Percentiles rank a stretch among this genome's conserved stretches.
These are phyloP conservation scores for Licmophora abbreviata DNA, from an alignment of 108 stramenopile genomes.

Conservation along the genomic window DNA sequence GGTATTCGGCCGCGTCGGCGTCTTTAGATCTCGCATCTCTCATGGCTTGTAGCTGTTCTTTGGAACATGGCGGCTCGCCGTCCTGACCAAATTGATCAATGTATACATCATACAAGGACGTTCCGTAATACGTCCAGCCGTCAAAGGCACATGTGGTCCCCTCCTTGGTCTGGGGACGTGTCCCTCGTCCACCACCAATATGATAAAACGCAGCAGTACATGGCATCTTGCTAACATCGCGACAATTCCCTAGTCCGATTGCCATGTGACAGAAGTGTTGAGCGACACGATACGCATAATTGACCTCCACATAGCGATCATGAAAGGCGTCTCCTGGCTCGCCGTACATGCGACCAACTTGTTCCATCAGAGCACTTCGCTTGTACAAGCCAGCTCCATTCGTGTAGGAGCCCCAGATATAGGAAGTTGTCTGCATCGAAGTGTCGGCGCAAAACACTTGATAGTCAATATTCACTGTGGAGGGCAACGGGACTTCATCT, in stretches of 20 bases:
- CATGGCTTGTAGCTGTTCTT: constrained; percentile 9
- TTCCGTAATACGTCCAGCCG: constrained; percentile 33
- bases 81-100: constrained; percentile 7
- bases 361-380: constrained; percentile 13
- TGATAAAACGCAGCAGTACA: constrained; percentile 40
- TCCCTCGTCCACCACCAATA: constrained; percentile 43
- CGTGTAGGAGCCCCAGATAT: constrained; percentile 36
- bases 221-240: constrained; percentile 7
- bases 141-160: constrained; percentile 19
- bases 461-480: constrained; percentile 16
- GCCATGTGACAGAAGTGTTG: constrained; percentile 11
- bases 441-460: constrained; percentile 26
- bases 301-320: constrained; percentile 27
- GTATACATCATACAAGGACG: constrained; percentile 21
- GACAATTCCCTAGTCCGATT: constrained; percentile 19
- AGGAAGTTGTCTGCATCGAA: not conserved
- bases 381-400: constrained; percentile 39
- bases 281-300: constrained; percentile 28
- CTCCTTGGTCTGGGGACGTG: constrained; percentile 18
- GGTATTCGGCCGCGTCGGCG: constrained; percentile 16
- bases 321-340: constrained; percentile 40
- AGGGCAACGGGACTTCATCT: too few species aligned
- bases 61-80: constrained; percentile 9
- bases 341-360: constrained; percentile 34
- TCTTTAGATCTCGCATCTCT: constrained; percentile 8